These are phyloP conservation scores for Hypericum androsaemum DNA, from an alignment of 345 rosid species.

Conservation along the genomic window DNA sequence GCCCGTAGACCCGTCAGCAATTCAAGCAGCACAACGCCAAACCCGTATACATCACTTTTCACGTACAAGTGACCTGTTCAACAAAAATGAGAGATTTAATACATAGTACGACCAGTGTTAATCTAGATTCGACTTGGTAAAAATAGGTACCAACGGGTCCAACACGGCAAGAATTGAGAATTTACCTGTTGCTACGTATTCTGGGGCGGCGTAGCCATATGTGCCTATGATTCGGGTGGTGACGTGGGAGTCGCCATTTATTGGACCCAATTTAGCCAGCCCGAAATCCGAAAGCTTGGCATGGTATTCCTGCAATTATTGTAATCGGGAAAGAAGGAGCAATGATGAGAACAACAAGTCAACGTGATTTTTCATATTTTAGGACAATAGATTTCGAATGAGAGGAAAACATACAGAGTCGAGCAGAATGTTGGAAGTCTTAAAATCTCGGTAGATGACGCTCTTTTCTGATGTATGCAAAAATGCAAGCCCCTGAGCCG, in stretches of 20 bases:
- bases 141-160: too few species aligned
- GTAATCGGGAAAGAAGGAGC: neutral
- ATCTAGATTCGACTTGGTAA: too few species aligned
- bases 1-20: conserved; percentile 60
- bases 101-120: too few species aligned
- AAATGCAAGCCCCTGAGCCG: conserved; percentile 65
- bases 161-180: neutral
- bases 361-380: neutral
- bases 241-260: conserved; percentile 54
- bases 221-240: conserved; percentile 74
- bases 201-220: conserved; percentile 82
- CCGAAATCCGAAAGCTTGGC: conserved; percentile 89
- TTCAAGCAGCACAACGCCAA: conserved; percentile 74
- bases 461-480: conserved; percentile 72
- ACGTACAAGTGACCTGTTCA: conserved; percentile 66
- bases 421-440: conserved; percentile 76
- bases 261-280: conserved; percentile 64
- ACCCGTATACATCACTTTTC: conserved; percentile 77
- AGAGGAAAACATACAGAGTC: conserved; percentile 38
- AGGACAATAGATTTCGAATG: neutral
- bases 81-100: too few species aligned
- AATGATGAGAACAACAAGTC: neutral
- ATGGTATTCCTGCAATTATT: conserved; percentile 34
- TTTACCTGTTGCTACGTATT: conserved; percentile 68
- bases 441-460: conserved; percentile 81